phyloP scores from a whole-genome alignment of 2,329 filamentous ascomycete species.

The Elsinoe ampelina region DNA sequence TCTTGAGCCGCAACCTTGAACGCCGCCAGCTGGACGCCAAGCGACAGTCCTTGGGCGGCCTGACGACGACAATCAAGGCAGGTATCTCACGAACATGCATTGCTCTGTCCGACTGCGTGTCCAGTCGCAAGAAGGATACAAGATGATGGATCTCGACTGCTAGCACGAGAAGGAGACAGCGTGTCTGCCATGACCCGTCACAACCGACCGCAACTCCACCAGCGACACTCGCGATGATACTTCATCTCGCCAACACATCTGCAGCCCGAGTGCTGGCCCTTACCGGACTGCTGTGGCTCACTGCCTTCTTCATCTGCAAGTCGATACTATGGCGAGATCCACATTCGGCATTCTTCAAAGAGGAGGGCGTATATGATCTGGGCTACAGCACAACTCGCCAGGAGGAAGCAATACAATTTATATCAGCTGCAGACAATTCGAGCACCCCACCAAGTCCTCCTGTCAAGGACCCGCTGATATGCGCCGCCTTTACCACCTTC shows the following conservation, averaged over 20 bases:
- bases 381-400: conserved; percentile 18
- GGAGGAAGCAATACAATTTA: conserved; percentile 11
- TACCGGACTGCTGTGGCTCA: conserved; percentile 1
- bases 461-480: conserved; percentile 13
- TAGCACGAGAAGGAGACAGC: not conserved
- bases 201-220: not conserved
- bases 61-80: no score
- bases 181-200: not conserved
- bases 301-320: conserved; percentile 14
- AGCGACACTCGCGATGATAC: not conserved
- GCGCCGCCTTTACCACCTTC: conserved; percentile 15
- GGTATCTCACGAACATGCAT: no score
- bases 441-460: not conserved
- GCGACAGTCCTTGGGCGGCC: no score
- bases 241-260: not conserved
- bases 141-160: no score
- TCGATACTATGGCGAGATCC: conserved; percentile 16
- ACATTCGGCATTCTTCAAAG: conserved; percentile 21
- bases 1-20: no score
- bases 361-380: conserved; percentile 23
- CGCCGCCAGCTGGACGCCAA: no score
- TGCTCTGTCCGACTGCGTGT: no score
- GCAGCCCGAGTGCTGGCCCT: conserved; percentile 1
- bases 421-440: not conserved
- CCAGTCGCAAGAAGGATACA: no score